Percentiles rank a stretch among this genome's conserved stretches.
phyloP scores from a whole-genome alignment of 495 filamentous ascomycete species.

The Podospora didyma region DNA sequence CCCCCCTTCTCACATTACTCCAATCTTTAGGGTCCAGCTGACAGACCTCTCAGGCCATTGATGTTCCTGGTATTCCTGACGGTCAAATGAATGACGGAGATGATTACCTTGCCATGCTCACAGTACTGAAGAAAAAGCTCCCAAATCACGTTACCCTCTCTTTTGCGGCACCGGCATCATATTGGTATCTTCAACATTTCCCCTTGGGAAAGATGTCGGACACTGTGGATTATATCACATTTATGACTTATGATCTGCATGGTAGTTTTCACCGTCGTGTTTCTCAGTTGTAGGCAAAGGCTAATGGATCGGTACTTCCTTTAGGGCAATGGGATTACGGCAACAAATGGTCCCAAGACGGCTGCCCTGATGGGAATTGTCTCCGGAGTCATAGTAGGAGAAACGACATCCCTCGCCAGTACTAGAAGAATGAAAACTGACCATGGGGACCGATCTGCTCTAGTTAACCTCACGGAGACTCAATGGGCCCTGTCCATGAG shows the following conservation, averaged over 20 bases:
- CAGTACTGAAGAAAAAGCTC: constrained; percentile 8
- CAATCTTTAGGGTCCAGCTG: no score
- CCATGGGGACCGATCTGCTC: no score
- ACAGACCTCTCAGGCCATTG: constrained; percentile 11
- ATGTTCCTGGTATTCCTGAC: constrained; percentile 24
- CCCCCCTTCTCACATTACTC: no score
- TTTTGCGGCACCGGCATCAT: constrained; percentile 28
- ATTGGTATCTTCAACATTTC: constrained; percentile 26
- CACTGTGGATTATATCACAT: constrained; percentile 28
- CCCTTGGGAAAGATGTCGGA: constrained; percentile 24
- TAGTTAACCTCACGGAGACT: constrained; percentile 46
- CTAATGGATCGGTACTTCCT: no score
- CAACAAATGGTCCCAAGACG: constrained; percentile 13
- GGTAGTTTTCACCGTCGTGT: no score
- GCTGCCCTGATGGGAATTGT: constrained; percentile 19
- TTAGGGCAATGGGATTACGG: constrained; percentile 18
- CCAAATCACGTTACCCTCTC: constrained; percentile 20
- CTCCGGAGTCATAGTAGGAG: constrained; percentile 5
- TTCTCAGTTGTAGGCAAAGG: no score
- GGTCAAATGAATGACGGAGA: constrained; percentile 13
- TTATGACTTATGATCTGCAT: constrained; percentile 31
- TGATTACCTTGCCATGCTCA: constrained; percentile 23
- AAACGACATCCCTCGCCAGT: constrained; percentile 31
- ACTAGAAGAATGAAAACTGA: no score
- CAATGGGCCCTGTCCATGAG: constrained; percentile 36